Evolutionary conservation across 495 filamentous ascomycete genomes (phyloP), one percentile per base, ranked within the genome.

Genomic region (Xylaria cubensis): DNA sequence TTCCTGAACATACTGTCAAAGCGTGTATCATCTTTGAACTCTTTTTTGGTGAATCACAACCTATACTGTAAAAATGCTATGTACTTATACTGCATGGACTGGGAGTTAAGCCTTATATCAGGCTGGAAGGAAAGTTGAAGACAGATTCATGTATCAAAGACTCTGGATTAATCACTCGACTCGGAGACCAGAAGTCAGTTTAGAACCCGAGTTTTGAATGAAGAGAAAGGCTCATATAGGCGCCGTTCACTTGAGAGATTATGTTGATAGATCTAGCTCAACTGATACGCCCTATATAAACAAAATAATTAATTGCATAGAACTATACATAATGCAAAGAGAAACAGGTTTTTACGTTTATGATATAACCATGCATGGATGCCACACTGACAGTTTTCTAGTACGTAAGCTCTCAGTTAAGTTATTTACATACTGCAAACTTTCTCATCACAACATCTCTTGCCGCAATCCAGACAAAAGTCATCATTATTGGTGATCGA

Each of bases 31-130:
- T 36, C 6, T 17, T 10, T 44, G n/a, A 34, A 21, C 6, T 9
- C 13, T n/a, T 34, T 50, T 36, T 44, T 26, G 12, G 17, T 6
- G 13, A 4, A 55, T 12, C 5, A 7, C 42, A 19, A 9, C 29
- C 50, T 36, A 68, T 26, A 34, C 21, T 48, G 58, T 55, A 70
- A n/a, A 36, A 41, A 53, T 19, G n/a, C 13, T 53, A 61, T 53
- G n/a, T 44, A 29, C 5, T 42, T 21, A 55, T 70, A 42, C 24
- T 26, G 51, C 32, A 64, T 21, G 55, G 46, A 32, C 17, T 10
- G 32, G 34, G 36, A 42, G 21, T 26, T 24, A 24, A 32, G 58
- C 42, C 17, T 51, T 26, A 21, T 29, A 58, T 19, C 10, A 63
- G n/a, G 15, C n/a, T 13, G 15, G 32, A 19, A 29, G 15, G 5